Conservation (phyloP, 257 asterid species). For the Primulina tabacum region DNA sequence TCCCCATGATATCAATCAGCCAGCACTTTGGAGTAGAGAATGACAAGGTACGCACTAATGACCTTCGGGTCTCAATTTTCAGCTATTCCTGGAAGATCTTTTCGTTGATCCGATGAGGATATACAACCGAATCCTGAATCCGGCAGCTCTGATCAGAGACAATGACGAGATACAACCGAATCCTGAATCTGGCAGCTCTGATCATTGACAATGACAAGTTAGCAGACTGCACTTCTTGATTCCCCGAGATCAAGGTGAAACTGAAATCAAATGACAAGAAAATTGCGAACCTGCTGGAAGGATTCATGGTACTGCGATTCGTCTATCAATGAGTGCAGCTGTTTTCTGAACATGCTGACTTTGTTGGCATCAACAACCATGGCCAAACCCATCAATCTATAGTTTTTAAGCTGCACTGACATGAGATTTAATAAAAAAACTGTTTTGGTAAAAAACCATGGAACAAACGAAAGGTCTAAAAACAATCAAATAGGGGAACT, state of each 20-base stretch:
- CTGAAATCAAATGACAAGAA: background rate
- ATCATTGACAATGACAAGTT: background rate
- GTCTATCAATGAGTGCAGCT: conserved; percentile 56
- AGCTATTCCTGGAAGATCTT: too few species aligned
- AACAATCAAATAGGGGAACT: background rate
- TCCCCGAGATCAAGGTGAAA: background rate
- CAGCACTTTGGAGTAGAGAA: too few species aligned
- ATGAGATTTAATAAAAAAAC: background rate
- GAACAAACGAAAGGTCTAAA: background rate
- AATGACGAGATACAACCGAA: too few species aligned
- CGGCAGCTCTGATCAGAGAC: too few species aligned
- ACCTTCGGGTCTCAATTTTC: too few species aligned
- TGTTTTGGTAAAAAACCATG: background rate
- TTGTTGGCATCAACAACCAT: conserved; percentile 77
- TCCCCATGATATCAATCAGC: too few species aligned
- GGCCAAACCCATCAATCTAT: conserved; percentile 62
- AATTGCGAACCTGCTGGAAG: conserved; percentile 24
- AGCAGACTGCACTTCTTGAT: background rate
- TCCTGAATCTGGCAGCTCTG: conserved; percentile 11
- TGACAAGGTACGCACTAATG: too few species aligned
- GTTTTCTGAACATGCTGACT: conserved; percentile 47
- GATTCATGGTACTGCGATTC: conserved; percentile 35
- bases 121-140: too few species aligned
- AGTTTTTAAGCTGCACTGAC: conserved; percentile 65
- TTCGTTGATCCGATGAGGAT: background rate